Evolutionary conservation across 805 yeast genomes (phyloP).

Genomic region (Zygoascus bituminiphila): DNA sequence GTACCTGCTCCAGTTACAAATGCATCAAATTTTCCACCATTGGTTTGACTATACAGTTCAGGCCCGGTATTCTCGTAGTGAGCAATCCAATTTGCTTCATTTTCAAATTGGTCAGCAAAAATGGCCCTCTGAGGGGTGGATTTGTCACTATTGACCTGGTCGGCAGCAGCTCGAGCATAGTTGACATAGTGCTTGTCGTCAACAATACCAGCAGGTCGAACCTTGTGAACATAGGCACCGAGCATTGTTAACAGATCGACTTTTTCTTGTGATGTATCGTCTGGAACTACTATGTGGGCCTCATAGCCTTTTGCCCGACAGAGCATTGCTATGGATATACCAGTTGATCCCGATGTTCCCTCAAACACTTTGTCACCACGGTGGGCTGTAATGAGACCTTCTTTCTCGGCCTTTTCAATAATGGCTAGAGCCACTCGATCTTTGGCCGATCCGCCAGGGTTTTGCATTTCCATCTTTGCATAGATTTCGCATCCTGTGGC

Average conservation of each 20-base stretch:
- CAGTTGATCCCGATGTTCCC: slow-evolving; percentile 96
- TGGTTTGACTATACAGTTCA: slow-evolving; percentile 73
- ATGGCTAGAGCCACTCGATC: slow-evolving; percentile 89
- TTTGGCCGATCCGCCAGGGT: slow-evolving; percentile 95
- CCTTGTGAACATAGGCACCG: slow-evolving; percentile 80
- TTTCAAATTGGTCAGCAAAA: slow-evolving; percentile 94
- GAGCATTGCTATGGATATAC: slow-evolving; percentile 86
- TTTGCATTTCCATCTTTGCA: slow-evolving; percentile 77
- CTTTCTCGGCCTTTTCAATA: slow-evolving; percentile 55
- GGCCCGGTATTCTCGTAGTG: slow-evolving; percentile 87
- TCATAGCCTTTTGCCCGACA: slow-evolving; percentile 82
- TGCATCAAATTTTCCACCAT: slow-evolving; percentile 49
- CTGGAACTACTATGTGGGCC: slow-evolving; percentile 90
- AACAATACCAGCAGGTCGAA: slow-evolving; percentile 90
- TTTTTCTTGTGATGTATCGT: slow-evolving; percentile 85
- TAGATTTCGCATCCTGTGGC: slow-evolving; percentile 74
- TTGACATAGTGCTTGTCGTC: slow-evolving; percentile 92
- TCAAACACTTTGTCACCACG: slow-evolving; percentile 75
- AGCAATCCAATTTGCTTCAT: slow-evolving; percentile 78
- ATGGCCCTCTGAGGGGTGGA: slow-evolving; percentile 46
- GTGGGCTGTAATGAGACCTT: slow-evolving; percentile 49
- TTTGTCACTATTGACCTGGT: slow-evolving; percentile 33
- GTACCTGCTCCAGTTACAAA: slow-evolving; percentile 94
- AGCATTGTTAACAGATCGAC: slow-evolving; percentile 57
- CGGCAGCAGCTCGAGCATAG: slow-evolving; percentile 65